Evolutionary conservation across 2,329 filamentous ascomycete genomes (phyloP), one percentile per base, ranked within the genome.

Genomic region (Calonectria multiphialidica): DNA sequence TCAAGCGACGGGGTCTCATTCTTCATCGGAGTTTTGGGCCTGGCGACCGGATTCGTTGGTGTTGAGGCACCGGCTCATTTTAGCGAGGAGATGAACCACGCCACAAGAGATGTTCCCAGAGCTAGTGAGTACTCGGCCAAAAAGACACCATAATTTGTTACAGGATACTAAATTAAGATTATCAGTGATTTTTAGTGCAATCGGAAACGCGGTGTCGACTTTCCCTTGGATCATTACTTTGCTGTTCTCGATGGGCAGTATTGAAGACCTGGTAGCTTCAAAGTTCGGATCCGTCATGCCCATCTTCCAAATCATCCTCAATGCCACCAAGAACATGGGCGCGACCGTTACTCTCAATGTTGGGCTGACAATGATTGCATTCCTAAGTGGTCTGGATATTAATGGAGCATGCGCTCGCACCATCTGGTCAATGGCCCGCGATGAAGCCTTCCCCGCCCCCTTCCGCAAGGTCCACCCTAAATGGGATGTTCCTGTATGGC

Each of bases 391-490:
- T 21, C 2, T 68, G 9, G 66, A 68, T 28, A 21, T 68, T 16
- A 68, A 68, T 16, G 66, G 66, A 7, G 66, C 66, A 10, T 68
- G 66, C 23, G 28, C 66, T 50, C 66, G 66, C 44, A 68, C 66
- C 23, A 62, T 68, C 23, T 68, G 66, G 66, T 63, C 66, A 8
- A 68, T 68, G 55, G 66, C 66, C 16, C 45, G 66, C 10, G 66
- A 68, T 28, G 42, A 63, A 13, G 66, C 66, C 3, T 63, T 68
- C 18, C 66, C 57, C 6, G 30, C n/a, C 8, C 15, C 40, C 40
- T 68, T 68, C 13, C 42, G 53, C 57, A 68, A 44, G 10, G 66
- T 68, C 2, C 42, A 68, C n/a, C 42, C 55, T 2, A 55, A 44
- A 35, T 68, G 55, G 66, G 66, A 68, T 42, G 66, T 68, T 28